Base-by-base conservation (phyloP, 768 basidiomycete genomes). In the Gyrodon lividus region DNA sequence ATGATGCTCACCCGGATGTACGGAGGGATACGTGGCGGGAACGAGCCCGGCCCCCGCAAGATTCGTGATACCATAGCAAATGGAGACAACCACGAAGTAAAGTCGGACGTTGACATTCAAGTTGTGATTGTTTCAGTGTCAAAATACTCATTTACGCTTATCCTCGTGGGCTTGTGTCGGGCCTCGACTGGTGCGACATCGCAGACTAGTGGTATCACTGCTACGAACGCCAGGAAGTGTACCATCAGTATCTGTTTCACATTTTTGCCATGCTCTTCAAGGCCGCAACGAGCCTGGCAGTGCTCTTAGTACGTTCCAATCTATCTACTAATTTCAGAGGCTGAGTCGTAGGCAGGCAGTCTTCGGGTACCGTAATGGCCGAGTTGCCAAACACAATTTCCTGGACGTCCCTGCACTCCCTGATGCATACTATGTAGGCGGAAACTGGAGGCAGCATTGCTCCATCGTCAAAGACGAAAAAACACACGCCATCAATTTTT, bases 391-490 rank as follows among this genome's bases (percentile, higher is more conserved):
- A 51, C 74, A 81, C 59, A 54, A 65, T 37, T 68, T 82, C 24
- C 49, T 84, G 45, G 61, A 60, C 20, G 66, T 67, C 30, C 70
- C 78, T n/a, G 46, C 69, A 2, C 73, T 82, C 19, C 78, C 84
- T 5, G 56, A 54, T 3, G 78, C 75, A 2, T 82, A 84, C 64
- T 77, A 82, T 53, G 69, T 69, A 5, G 71, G 70, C 5, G 84
- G 83, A 0, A 62, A 83, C 59, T 79, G 74, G 52, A 57, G 67
- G 22, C 63, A 70, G 0, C 72, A 79, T 39, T 87, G 84, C 61
- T 58, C 64, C 17, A 59, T 73, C 14, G 53, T 82, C 44, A 61
- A 59, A 9, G 72, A 75, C 38, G 62, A 61, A 3, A 48, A 65
- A 24, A 65, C 66, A 7, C 50, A 55, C 12, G 64, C 70, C 51